Base-by-base conservation (phyloP, 345 rosid genomes). In the Hibiscus syriacus region DNA sequence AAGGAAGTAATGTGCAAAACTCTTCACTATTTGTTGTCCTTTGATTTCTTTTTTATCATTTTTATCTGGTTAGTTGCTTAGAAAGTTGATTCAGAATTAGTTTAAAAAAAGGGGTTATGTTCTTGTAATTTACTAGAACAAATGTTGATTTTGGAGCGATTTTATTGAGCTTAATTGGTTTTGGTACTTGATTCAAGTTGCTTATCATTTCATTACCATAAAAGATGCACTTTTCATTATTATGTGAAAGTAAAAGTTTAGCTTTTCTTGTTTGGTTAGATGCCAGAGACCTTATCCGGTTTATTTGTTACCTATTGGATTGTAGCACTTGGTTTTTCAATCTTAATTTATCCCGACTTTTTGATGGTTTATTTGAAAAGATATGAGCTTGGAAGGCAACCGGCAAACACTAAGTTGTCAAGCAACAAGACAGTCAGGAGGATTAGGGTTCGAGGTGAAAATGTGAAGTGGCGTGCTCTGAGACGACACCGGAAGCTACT, bases 361-460 rank as follows among this genome's bases (percentile, higher is more conserved):
- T 11, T 67, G 60, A 4, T 32, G 20, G 9, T 53, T 36, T 46
- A 48, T 2, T 64, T 36, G 38, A 4, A 55, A 14, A 90, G 97
- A 89, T 90, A 87, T 53, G 97, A 90, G 81, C 86, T 87, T 32
- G 94, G 94, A 79, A 86, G 96, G 85, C 91, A 85, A 60, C 88
- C 96, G 9, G 96, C 93, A 6, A 90, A 78, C 77, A 89, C 96
- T 6, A 90, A 90, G 80, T 59, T 90, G 57, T 90, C 97, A 0
- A 86, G 90, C 83, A 85, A 90, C 85, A 87, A 90, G 78, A 90
- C 97, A 1, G 94, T 90, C 3, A 86, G 97, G 81, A 86, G 94
- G 83, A 61, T 90, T 41, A 57, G 94, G 32, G 97, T 90, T 72
- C 85, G 94, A 46, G 97, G 94, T 17, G 97, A 94, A 0, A 90